Evolutionary conservation across 2,329 filamentous ascomycete species (phyloP).

Genomic region (Graphilbum fragrans): DNA sequence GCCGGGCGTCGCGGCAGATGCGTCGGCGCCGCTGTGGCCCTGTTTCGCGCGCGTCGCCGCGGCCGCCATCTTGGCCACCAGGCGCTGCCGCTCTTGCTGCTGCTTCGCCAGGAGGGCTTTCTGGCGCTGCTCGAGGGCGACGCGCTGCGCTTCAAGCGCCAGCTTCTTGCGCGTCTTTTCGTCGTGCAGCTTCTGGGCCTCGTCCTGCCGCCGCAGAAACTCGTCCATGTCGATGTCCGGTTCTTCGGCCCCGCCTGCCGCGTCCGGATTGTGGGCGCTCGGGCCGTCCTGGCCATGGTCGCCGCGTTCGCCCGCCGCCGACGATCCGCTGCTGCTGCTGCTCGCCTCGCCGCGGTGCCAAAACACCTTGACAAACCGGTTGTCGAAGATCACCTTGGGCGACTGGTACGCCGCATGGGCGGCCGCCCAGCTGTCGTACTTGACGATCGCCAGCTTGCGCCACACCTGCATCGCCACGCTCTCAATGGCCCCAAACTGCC

Average conservation of each 20-base stretch:
- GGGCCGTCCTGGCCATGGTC: not conserved
- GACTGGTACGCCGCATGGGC: slow-evolving; percentile 63
- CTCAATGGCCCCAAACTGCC: slow-evolving; percentile 54
- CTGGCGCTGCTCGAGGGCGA: slow-evolving; percentile 50
- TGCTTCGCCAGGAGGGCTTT: slow-evolving; percentile 50
- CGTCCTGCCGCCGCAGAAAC: slow-evolving; percentile 55
- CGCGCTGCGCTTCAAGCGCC: slow-evolving; percentile 48
- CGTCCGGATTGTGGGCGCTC: not conserved
- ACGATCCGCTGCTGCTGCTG: not conserved
- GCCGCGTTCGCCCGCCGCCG: slow-evolving; percentile 2
- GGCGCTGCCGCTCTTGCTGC: slow-evolving; percentile 49
- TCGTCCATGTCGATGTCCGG: slow-evolving; percentile 57
- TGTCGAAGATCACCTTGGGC: slow-evolving; percentile 73
- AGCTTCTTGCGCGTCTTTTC: slow-evolving; percentile 51
- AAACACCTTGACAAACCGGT: slow-evolving; percentile 74
- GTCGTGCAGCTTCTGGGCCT: slow-evolving; percentile 57
- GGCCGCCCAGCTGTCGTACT: slow-evolving; percentile 51
- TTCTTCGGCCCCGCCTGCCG: not conserved
- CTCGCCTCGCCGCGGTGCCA: slow-evolving; percentile 43
- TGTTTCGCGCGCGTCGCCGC: slow-evolving; percentile 2
- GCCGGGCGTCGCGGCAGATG: not conserved
- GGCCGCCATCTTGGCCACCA: slow-evolving; percentile 49
- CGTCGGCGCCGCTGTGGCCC: not conserved
- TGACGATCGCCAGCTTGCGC: slow-evolving; percentile 57
- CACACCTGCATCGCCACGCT: slow-evolving; percentile 54